Base-by-base conservation (phyloP, 352 stramenopile genomes). In the Globisporangium solare region DNA sequence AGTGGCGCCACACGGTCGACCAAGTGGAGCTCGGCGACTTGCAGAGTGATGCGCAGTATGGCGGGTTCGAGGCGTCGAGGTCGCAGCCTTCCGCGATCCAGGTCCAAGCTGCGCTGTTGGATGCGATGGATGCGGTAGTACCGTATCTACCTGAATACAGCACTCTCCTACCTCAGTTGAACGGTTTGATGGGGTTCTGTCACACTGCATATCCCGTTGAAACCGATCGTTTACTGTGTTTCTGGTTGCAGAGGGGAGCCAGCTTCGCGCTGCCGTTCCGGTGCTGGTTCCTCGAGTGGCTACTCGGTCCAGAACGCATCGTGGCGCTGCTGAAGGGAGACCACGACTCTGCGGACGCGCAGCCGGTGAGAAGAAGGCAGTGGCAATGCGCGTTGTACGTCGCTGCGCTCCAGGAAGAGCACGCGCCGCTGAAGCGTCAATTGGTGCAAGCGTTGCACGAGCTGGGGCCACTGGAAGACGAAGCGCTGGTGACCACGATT, bases 131-230 rank as follows among this genome's bases (percentile, higher is more conserved):
- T 10, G 52, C 40, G 0, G 55, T 84, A 0, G 67, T 86, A 70
- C 73, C 76, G 53, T 51, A 74, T 46, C 52, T 86, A 21, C 62
- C 67, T 27, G 72, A 81, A 62, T 84, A 82, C 62, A 80, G 66
- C 60, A 52, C 57, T 0, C 41, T 79, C 3, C 53, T 24, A 15
- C 15, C 52, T 11, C 60, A 75, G 51, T 24, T 84, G 51, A 64
- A 37, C 17, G 65, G 61, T 2, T 42, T 86, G 45, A 37, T 86
- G 48, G 46, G 48, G 6, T 78, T 67, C 43, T 68, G 51, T n/a
- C 46, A 63, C 35, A n/a, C 54, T 31, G 31, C 42, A 66, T 72
- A 70, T 47, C 32, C 47, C 27, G 39, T 20, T 7, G 53, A 71
- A 71, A 64, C 62, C 21, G 51, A 70, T 61, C 46, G 7, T 0